Conservation (phyloP, 2,329 filamentous ascomycete genomes). For the Phialemonium atrogriseum region DNA sequence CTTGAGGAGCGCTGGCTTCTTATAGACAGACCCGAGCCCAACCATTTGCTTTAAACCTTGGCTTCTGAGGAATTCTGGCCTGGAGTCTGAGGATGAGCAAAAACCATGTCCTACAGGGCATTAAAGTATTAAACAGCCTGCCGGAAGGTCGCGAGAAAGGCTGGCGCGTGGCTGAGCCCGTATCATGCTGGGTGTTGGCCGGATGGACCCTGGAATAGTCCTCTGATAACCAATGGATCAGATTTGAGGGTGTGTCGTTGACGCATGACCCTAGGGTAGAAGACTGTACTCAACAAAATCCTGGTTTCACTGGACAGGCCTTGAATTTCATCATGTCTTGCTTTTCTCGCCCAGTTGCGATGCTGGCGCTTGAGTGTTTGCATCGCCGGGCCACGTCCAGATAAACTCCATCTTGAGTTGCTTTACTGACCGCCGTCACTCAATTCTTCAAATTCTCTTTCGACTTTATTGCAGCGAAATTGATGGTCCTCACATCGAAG, state of each 20-base stretch:
- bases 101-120: background rate
- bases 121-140: background rate
- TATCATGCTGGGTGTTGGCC: background rate
- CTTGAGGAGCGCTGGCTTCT: background rate
- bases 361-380: background rate
- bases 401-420: too few relatives aligned
- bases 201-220: background rate
- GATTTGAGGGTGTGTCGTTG: slow-evolving; percentile 1
- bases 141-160: slow-evolving; percentile 1
- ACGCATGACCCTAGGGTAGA: too few relatives aligned
- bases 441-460: background rate
- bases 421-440: background rate
- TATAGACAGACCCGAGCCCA: background rate
- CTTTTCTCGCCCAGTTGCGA: too few relatives aligned
- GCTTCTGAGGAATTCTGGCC: background rate
- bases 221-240: background rate
- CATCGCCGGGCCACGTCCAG: too few relatives aligned
- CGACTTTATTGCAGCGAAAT: background rate
- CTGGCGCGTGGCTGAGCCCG: background rate
- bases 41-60: background rate
- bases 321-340: too few relatives aligned
- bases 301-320: too few relatives aligned
- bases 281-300: too few relatives aligned
- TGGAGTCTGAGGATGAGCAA: background rate
- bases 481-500: slow-evolving; percentile 1